Conservation (phyloP, 2,329 filamentous ascomycete genomes). For the Dactylellina cionopaga region DNA sequence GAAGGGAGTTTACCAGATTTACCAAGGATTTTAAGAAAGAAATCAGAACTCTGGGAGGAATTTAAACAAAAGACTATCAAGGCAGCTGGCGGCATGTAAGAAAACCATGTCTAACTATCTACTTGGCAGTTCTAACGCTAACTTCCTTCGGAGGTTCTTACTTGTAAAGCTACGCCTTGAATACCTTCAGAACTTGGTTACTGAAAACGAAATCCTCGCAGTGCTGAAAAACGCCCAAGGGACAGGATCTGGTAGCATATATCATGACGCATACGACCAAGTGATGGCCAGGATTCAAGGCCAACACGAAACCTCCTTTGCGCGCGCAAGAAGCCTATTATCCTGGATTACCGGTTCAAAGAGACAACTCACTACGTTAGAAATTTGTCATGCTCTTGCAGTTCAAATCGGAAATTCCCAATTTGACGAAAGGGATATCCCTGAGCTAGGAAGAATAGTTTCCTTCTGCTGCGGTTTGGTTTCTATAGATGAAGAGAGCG, state of each 20-base stretch:
- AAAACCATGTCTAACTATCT: conserved; percentile 1
- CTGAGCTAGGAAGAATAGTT: background rate
- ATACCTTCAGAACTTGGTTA: background rate
- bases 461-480: background rate
- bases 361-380: background rate
- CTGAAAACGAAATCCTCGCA: background rate
- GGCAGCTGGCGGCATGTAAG: conserved; percentile 59
- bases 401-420: background rate
- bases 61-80: conserved; percentile 56
- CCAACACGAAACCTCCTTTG: background rate
- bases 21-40: conserved; percentile 43
- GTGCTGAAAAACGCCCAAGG: background rate
- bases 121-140: background rate
- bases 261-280: background rate
- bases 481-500: background rate
- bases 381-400: background rate
- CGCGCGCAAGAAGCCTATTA: background rate
- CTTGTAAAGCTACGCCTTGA: background rate
- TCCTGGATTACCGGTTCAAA: background rate
- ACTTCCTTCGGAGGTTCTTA: background rate
- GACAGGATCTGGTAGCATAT: background rate
- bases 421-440: background rate
- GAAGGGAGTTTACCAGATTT: conserved; percentile 54
- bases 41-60: conserved; percentile 53
- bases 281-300: background rate